Base-by-base conservation (phyloP, 208 protist species). In the Leishmania guyanensis region DNA sequence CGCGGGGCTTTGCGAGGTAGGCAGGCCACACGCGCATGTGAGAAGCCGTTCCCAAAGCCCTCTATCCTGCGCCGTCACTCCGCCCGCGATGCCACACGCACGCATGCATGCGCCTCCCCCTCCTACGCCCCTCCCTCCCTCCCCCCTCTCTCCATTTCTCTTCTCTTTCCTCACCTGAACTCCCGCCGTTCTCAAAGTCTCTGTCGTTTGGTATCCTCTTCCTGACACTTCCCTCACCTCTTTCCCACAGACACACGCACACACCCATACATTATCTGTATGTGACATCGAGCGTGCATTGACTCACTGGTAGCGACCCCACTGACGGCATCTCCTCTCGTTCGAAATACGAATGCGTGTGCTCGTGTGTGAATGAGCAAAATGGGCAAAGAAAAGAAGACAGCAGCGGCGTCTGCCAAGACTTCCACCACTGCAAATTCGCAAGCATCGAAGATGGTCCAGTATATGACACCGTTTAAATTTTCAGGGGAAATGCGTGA, bases 391-490 rank as follows among this genome's bases (percentile, higher is more conserved):
- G 83, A 86, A 22, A 88, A 89, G 79, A 85, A 80, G 73, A 65
- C 17, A 64, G 0, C 60, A 22, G 5, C 22, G 16, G 20, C 60
- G 20, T 39, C 36, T 39, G 36, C 36, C 36, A 39, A 39, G 36
- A 39, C 36, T 39, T 39, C 36, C 29, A 66, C 58, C 36, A 70
- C 14, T 48, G 68, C 64, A 10, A 78, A 60, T 29, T 54, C 48
- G 20, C 29, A 39, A 3, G 56, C 78, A 50, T 79, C 84, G 10
- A 72, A 78, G 72, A 48, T 58, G 12, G 92, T 95, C 5, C 17
- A 79, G 36, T 96, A 97, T 72, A 76, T 80, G 16, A 89, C 92
- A 2, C 92, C 92, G 1, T 97, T 96, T 58, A 36, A 83, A 10
- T 85, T 96, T 33, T 82, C 80, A 5, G 92, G 94, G 1, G 79